phyloP scores from a whole-genome alignment of 75 land plant species.

The Pinus taeda region DNA sequence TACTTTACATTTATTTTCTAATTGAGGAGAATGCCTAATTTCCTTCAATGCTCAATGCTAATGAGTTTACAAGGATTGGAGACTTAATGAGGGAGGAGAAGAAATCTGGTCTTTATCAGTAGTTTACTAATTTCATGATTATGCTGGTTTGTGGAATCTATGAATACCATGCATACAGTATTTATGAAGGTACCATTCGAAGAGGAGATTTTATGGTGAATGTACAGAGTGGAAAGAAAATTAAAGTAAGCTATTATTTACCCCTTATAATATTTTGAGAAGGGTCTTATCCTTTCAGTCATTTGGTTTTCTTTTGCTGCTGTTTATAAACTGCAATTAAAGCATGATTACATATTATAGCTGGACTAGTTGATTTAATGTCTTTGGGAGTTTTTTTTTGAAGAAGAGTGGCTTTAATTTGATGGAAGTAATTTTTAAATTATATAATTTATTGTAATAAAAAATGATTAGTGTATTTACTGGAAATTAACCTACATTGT shows the following conservation, averaged over 20 bases:
- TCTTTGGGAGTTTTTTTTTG: background rate
- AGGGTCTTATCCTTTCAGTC: background rate
- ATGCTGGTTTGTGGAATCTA: background rate
- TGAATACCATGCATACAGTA: constrained; percentile 36
- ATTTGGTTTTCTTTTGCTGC: background rate
- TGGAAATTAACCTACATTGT: background rate
- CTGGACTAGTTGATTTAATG: background rate
- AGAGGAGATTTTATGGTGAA: constrained; percentile 91
- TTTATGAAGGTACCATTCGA: constrained; percentile 91
- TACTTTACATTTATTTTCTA: background rate
- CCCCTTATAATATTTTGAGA: background rate
- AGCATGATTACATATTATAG: background rate
- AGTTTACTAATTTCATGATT: background rate
- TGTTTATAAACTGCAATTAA: background rate
- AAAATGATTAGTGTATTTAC: background rate
- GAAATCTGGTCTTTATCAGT: background rate
- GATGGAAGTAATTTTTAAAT: background rate
- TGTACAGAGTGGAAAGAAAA: constrained; percentile 85
- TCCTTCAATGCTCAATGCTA: background rate
- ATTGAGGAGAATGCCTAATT: background rate
- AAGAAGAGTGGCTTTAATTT: background rate
- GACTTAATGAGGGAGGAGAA: background rate
- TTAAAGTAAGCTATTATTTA: constrained; percentile 54
- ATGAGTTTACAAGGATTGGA: background rate
- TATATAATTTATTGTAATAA: background rate